Percentiles rank a stretch among this genome's conserved stretches.
These are phyloP conservation scores for Aegle marmelos DNA, from an alignment of 345 rosid genomes.

Conservation along the genomic window DNA sequence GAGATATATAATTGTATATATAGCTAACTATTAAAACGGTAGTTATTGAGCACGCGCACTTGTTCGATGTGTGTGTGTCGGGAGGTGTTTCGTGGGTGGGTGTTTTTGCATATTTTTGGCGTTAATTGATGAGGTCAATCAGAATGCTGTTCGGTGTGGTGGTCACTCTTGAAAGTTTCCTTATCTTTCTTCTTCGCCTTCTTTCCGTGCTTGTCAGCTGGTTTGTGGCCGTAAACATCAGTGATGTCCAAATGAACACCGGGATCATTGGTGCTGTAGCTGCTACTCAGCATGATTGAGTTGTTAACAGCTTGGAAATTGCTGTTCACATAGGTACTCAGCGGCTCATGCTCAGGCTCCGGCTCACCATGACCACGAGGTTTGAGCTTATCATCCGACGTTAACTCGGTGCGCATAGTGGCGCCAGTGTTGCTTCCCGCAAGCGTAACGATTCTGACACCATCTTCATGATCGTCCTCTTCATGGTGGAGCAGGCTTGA, in stretches of 20 bases:
- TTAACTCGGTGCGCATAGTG: conserved; percentile 55
- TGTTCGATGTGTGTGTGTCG: too few species aligned
- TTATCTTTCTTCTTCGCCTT: conserved; percentile 32
- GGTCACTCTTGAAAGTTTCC: conserved; percentile 17
- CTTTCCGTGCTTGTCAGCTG: conserved; percentile 12
- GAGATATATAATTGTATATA: too few species aligned
- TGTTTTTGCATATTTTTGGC: too few species aligned
- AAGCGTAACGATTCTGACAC: conserved; percentile 59
- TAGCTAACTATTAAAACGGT: background rate
- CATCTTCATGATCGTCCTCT: conserved; percentile 31
- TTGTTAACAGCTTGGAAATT: conserved; percentile 90
- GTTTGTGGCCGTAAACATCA: conserved; percentile 29
- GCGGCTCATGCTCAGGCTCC: conserved; percentile 44
- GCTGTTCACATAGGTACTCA: conserved; percentile 74
- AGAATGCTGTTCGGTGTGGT: conserved; percentile 7
- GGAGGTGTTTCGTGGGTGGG: too few species aligned
- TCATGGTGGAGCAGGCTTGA: conserved; percentile 26
- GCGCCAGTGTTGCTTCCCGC: conserved; percentile 83
- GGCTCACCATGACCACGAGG: conserved; percentile 24
- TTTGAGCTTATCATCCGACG: conserved; percentile 34
- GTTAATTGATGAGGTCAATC: background rate
- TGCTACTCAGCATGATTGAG: conserved; percentile 72
- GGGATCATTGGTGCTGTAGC: conserved; percentile 73
- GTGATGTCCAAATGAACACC: conserved; percentile 82
- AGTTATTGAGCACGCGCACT: background rate